Base-by-base conservation (phyloP, 2,329 filamentous ascomycete genomes). In the Cytospora mali region DNA sequence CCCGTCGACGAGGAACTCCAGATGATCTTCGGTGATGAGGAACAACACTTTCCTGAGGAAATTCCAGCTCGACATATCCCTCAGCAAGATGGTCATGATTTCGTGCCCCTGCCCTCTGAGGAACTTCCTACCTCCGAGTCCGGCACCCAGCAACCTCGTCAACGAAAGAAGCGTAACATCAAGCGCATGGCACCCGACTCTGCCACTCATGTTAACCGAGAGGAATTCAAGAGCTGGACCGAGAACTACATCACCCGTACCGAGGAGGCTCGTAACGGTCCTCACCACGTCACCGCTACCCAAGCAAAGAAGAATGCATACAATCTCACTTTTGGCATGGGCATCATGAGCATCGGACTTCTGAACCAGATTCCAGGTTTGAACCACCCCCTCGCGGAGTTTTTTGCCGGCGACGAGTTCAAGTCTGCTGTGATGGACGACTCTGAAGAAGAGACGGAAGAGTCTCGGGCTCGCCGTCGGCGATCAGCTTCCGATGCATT, bases 201-300 rank as follows among this genome's bases (percentile, higher is more conserved):
- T 10, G 67, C 69, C 31, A 75, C 75, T 18, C 71, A 73, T 21
- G 29, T 84, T 11, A 69, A 76, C 11, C 69, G 74, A 62, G 68
- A 66, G 14, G 73, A 76, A 57, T 70, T 81, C 54, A 75, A 73
- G 60, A 60, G 66, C 6, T 84, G 81, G 81, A 70, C 73, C 57
- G 61, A 66, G 1, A 69, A 80, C 48, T 84, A 85, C 61, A 64
- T 78, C 9, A 66, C 72, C 13, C 88, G 87, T 66, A 93, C 91
- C 84, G 68, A 74, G 29, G 72, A 68, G 21, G 67, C 66, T 13
- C 55, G 16, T 46, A 70, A 65, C 60, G 58, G 64, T 62, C 59
- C 69, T 50, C 66, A 68, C 33, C 62, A 61, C 9, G 69, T 71
- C 35, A 74, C 74, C 0, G 53, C 62, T 13, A 67, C 72, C 3